Percentiles rank a stretch among this genome's conserved stretches.
Conservation (phyloP, 306 rosid species). For the Fragaria vesca region DNA sequence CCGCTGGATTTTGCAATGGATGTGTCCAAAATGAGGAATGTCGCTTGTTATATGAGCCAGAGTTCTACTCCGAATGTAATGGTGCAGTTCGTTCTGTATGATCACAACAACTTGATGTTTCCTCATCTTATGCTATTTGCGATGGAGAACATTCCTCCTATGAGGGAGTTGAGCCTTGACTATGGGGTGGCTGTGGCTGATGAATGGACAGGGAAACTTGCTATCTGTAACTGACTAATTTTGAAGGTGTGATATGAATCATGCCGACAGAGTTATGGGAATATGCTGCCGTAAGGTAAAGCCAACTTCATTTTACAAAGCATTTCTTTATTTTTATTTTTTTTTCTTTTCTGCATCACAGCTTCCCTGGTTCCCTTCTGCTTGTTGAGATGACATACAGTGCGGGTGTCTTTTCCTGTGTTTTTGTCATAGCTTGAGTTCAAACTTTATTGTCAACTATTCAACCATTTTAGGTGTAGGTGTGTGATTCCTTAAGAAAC, state of each 20-base stretch:
- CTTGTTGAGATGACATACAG: not conserved
- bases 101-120: slow-evolving; percentile 85
- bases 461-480: slow-evolving; percentile 14
- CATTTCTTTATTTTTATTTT: not conserved
- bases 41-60: slow-evolving; percentile 94
- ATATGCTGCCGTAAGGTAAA: slow-evolving; percentile 43
- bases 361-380: slow-evolving; percentile 6
- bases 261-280: slow-evolving; percentile 39
- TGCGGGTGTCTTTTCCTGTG: not conserved
- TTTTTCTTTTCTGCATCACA: not conserved
- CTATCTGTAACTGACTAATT: slow-evolving; percentile 65
- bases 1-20: slow-evolving; percentile 92
- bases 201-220: slow-evolving; percentile 62
- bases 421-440: slow-evolving; percentile 12
- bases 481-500: slow-evolving; percentile 18
- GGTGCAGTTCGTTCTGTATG: slow-evolving; percentile 82
- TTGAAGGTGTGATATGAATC: slow-evolving; percentile 27
- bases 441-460: slow-evolving; percentile 12
- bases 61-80: slow-evolving; percentile 77
- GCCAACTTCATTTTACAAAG: slow-evolving; percentile 13
- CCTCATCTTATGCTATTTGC: slow-evolving; percentile 95
- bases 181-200: slow-evolving; percentile 86
- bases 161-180: slow-evolving; percentile 98
- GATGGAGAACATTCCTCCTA: slow-evolving; percentile 93
- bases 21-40: slow-evolving; percentile 91